Base-by-base conservation (phyloP, 257 asterid species). In the Primulina eburnea region DNA sequence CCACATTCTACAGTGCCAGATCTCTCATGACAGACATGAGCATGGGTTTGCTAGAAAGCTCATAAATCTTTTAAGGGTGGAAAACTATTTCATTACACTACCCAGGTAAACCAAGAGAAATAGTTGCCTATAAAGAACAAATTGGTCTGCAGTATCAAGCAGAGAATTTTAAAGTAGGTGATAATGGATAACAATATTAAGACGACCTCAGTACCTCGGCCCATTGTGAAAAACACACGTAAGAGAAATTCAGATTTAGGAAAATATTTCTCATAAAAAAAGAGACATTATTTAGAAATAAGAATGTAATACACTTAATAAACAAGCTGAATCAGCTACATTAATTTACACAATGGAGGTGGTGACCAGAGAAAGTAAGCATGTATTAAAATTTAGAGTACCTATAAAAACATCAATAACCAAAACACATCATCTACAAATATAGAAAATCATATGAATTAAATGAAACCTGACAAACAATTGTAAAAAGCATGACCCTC, bases 1-100 rank as follows among this genome's bases (percentile, higher is more conserved):
- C 79, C 37, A 76, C 70, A 78, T 76, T 81, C 79, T 64, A 66
- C 65, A 40, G 21, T 29, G 74, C 14, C 60, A 56, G 53, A 56
- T 69, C 77, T 70, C 37, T 64, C 43, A 52, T 55, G 69, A 68
- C 64, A n/a, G 63, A 40, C 28, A 67, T 40, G 50, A 65, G 60
- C 57, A 57, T 37, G 59, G 71, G 24, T 71, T 11, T n/a, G 55
- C 24, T 57, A 60, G 30, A 24, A 64, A 60, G 40, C 12, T 61
- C 37, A 50, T 2, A 12, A 8, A 52, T 24, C 24, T 18, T 37
- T 18, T 7, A 21, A 32, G 57, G 67, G 30, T 61, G 47, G 56
- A 17, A 60, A 53, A 40, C 4, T 12, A 33, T 37, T 65, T 56
- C 21, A n/a, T 5, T 43, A 10, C 2, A 24, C 55, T 2, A 20